Evolutionary conservation across 345 rosid genomes (phyloP).

Genomic region (Crucihimalaya himalaica): DNA sequence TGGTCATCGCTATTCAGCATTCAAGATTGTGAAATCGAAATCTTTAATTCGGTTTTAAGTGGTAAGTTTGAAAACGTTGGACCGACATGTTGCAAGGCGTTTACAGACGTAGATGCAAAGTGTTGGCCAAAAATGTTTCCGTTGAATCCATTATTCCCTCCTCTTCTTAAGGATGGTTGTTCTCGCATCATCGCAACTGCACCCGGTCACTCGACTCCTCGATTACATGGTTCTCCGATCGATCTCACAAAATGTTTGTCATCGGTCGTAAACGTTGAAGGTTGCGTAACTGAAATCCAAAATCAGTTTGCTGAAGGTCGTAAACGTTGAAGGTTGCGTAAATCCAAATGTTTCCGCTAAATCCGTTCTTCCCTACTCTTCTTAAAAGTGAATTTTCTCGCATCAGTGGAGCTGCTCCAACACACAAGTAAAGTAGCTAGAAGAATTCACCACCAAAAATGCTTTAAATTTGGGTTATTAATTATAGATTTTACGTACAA

Average conservation of each 20-base stretch:
- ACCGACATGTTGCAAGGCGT: neutral
- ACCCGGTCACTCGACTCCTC: neutral
- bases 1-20: neutral
- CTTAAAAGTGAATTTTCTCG: slow-evolving; percentile 3
- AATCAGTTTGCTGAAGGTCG: too few relatives aligned
- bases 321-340: too few relatives aligned
- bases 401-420: neutral
- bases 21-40: neutral
- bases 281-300: slow-evolving; percentile 17
- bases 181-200: neutral
- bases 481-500: too few relatives aligned
- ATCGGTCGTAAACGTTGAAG: slow-evolving; percentile 1
- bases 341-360: slow-evolving; percentile 1
- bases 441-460: neutral
- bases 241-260: slow-evolving; percentile 13
- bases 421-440: slow-evolving; percentile 2
- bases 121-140: neutral
- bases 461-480: too few relatives aligned
- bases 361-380: slow-evolving; percentile 25
- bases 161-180: neutral
- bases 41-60: neutral
- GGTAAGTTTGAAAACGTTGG: neutral
- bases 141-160: neutral
- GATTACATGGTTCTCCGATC: neutral
- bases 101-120: neutral